Evolutionary conservation across 2,329 filamentous ascomycete species (phyloP), one percentile per base, ranked within the genome.

Genomic region (Aspergillus fijiensis): DNA sequence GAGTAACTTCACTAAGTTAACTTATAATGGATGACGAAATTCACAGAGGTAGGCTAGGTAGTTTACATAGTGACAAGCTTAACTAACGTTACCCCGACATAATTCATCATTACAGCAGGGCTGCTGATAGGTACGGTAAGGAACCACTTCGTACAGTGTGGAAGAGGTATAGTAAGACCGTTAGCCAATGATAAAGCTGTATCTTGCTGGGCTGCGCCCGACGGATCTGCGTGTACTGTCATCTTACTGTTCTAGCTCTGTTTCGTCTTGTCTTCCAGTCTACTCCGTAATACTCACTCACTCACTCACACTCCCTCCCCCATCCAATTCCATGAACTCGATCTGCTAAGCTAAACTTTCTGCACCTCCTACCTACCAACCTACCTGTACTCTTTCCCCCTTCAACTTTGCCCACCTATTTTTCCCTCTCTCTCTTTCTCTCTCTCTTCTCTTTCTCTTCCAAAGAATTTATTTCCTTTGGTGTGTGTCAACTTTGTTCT

Each of bases 1-100:
- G 7, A 27, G n/a, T 42, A 5, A 45, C 16, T 12, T 19, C 19
- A 16, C 14, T 45, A 42, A n/a, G 2, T 42, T 45, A 42, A n/a
- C 2, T 42, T 16, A 53, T 52, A 64, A 33, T 58, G 51, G 58
- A 64, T 65, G 63, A 65, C 63, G 63, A 64, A 65, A 65, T 62
- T 35, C 45, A 35, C 31, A 39, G 27, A 9, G 6, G 25, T 6
- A 27, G 27, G 27, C 9, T 29, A 29, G 27, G 27, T 29, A 29
- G 27, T 29, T 29, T 35, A 48, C 49, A 52, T 48, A n/a, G 5
- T 16, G 39, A 19, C 16, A 45, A 45, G 39, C 39, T 45, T 19
- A 21, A 21, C 21, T 21, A 21, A 21, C 21, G 21, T 2, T 21
- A 45, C 14, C 39, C 39, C 39, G 7, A 45, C 6, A n/a, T 45